These are phyloP conservation scores for Rhodamnia rubescens DNA, from an alignment of 345 rosid species.

Conservation along the genomic window DNA sequence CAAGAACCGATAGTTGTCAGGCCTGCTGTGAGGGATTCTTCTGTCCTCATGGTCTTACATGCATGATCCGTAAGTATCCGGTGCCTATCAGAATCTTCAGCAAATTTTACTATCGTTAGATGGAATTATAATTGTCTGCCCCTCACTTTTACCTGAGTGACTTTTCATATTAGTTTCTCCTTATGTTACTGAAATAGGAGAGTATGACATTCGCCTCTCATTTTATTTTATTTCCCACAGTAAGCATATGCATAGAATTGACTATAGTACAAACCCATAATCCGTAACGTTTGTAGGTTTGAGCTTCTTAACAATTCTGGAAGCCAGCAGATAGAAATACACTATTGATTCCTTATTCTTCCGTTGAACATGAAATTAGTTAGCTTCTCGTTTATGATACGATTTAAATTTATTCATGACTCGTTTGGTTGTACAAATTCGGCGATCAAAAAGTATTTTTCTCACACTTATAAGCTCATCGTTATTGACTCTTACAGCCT, in stretches of 20 bases:
- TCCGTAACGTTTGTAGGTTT: background rate
- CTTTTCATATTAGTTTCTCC: background rate
- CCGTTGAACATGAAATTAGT: background rate
- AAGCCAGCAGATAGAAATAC: background rate
- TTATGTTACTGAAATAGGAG: background rate
- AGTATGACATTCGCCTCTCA: background rate
- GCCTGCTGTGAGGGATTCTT: slow-evolving; percentile 91
- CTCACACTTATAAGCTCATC: background rate
- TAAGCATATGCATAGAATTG: background rate
- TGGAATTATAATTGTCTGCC: background rate
- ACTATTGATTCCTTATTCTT: background rate
- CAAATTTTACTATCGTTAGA: background rate
- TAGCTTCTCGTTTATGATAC: background rate
- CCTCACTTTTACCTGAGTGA: background rate
- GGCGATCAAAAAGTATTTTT: background rate
- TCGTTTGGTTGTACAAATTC: background rate
- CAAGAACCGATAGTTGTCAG: slow-evolving; percentile 48
- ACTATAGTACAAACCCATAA: background rate
- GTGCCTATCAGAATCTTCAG: background rate
- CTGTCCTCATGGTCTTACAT: slow-evolving; percentile 86
- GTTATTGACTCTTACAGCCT: slow-evolving; percentile 29
- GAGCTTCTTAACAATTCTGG: background rate
- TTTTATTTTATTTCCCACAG: background rate
- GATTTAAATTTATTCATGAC: background rate
- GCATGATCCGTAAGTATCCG: slow-evolving; percentile 82